phyloP scores from a whole-genome alignment of 2,329 filamentous ascomycete species.

The Diatrype stigma region DNA sequence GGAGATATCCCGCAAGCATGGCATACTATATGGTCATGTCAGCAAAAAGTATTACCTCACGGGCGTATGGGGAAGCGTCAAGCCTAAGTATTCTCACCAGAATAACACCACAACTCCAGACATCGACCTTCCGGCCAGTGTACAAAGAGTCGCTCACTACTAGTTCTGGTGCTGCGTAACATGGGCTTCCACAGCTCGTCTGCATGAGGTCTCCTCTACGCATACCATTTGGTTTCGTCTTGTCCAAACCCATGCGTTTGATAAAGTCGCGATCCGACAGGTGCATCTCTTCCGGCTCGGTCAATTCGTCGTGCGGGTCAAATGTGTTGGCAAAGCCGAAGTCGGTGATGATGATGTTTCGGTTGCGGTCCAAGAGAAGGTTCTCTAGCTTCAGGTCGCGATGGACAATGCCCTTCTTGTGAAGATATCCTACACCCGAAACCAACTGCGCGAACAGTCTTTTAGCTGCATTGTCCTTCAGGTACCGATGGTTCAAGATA shows the following conservation, averaged over 20 bases:
- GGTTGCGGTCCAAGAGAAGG: slow-evolving; percentile 86
- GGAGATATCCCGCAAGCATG: slow-evolving; percentile 95
- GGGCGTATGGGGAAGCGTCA: background rate
- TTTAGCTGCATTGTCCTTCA: slow-evolving; percentile 89
- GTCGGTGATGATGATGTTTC: slow-evolving; percentile 99
- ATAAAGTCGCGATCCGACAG: slow-evolving; percentile 84
- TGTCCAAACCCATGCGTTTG: slow-evolving; percentile 80
- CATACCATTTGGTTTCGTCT: slow-evolving; percentile 66
- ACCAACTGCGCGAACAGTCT: slow-evolving; percentile 92
- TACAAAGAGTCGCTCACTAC: slow-evolving; percentile 97
- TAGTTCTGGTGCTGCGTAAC: slow-evolving; percentile 93
- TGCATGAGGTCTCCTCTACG: slow-evolving; percentile 95
- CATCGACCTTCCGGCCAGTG: slow-evolving; percentile 95
- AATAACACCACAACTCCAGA: slow-evolving; percentile 99
- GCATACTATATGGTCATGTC: slow-evolving; percentile 66
- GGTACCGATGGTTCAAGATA: slow-evolving; percentile 92
- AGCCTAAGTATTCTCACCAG: slow-evolving; percentile 59
- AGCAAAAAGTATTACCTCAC: slow-evolving; percentile 14
- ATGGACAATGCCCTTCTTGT: slow-evolving; percentile 98
- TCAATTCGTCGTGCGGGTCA: slow-evolving; percentile 79
- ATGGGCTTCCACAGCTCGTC: slow-evolving; percentile 96
- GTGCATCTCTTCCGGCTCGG: slow-evolving; percentile 85
- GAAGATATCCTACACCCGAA: slow-evolving; percentile 93
- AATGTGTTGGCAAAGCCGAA: slow-evolving; percentile 99
- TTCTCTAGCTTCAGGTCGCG: slow-evolving; percentile 97